A percentile compares a stretch with the other conserved stretches of the same genome.
These are phyloP conservation scores for Fusarium albidum DNA, from an alignment of 2,329 filamentous ascomycete species.

Conservation along the genomic window DNA sequence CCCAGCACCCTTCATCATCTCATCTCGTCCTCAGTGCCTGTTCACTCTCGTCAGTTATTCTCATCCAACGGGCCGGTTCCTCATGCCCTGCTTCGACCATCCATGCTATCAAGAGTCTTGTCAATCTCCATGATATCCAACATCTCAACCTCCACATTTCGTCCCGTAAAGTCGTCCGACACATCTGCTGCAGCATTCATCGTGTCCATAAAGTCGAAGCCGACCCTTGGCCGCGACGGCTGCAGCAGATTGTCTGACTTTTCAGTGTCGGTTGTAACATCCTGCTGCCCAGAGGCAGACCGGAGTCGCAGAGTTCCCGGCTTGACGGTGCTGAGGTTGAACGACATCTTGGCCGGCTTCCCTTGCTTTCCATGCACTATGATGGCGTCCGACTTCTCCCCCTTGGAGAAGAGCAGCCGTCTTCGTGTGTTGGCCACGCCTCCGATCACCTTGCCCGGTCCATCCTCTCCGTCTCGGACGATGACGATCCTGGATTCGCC, in stretches of 20 bases:
- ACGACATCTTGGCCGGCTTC: constrained; percentile 51
- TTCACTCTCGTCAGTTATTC: constrained; percentile 35
- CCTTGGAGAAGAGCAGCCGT: constrained; percentile 47
- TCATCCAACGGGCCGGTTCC: constrained; percentile 57
- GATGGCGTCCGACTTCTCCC: constrained; percentile 59
- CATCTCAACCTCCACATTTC: constrained; percentile 67
- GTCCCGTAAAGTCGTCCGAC: constrained; percentile 56
- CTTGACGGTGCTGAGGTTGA: constrained; percentile 59
- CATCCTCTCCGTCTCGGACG: constrained; percentile 61
- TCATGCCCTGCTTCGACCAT: constrained; percentile 55
- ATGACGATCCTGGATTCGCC: constrained; percentile 65
- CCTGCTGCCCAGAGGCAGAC: constrained; percentile 40
- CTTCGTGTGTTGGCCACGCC: constrained; percentile 46
- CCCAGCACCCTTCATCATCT: constrained; percentile 29
- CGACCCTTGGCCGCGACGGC: constrained; percentile 45
- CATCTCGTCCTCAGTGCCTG: constrained; percentile 30
- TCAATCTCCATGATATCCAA: constrained; percentile 74
- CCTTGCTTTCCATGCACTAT: constrained; percentile 60
- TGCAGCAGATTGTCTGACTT: constrained; percentile 34
- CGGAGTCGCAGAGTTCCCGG: constrained; percentile 47
- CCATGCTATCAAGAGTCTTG: constrained; percentile 64
- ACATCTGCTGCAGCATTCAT: constrained; percentile 62
- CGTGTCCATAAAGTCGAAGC: constrained; percentile 60
- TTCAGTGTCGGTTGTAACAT: constrained; percentile 26
- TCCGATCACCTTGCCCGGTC: constrained; percentile 53